These are phyloP conservation scores for Daedaleopsis nitida DNA, from an alignment of 768 basidiomycete genomes.

Conservation along the genomic window DNA sequence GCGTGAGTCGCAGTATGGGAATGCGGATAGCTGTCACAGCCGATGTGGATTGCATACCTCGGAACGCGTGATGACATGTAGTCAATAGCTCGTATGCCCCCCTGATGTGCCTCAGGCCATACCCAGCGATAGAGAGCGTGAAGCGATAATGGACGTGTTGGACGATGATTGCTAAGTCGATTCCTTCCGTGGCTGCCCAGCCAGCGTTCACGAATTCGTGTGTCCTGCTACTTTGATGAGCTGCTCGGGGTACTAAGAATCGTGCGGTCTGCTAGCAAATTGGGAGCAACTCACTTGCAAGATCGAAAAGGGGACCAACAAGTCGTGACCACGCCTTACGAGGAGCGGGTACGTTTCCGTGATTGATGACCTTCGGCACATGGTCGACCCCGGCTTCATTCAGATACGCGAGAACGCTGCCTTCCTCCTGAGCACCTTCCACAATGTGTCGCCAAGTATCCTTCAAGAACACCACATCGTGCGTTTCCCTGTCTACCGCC, in stretches of 20 bases:
- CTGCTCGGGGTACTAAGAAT: too few species aligned
- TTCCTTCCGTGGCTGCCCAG: background rate
- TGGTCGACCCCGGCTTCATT: background rate
- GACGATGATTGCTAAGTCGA: background rate
- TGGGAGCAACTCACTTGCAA: too few species aligned
- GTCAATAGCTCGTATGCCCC: conserved; percentile 7
- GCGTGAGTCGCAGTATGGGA: too few species aligned
- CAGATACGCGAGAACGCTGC: background rate
- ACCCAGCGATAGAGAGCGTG: conserved; percentile 1
- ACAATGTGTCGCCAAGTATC: conserved; percentile 2
- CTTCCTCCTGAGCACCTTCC: background rate
- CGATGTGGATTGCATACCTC: too few species aligned
- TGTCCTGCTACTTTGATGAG: too few species aligned
- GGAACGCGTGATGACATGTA: background rate
- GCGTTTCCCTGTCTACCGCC: background rate
- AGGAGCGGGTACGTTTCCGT: too few species aligned
- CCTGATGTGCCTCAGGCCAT: background rate
- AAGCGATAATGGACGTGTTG: conserved; percentile 6
- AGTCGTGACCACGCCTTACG: too few species aligned
- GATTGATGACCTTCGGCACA: background rate
- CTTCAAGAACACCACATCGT: conserved; percentile 7
- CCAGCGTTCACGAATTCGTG: background rate
- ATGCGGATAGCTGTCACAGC: background rate
- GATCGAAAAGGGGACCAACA: too few species aligned
- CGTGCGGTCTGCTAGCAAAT: too few species aligned